phyloP scores from a whole-genome alignment of 768 basidiomycete genomes.

The Mycena chlorophos region DNA sequence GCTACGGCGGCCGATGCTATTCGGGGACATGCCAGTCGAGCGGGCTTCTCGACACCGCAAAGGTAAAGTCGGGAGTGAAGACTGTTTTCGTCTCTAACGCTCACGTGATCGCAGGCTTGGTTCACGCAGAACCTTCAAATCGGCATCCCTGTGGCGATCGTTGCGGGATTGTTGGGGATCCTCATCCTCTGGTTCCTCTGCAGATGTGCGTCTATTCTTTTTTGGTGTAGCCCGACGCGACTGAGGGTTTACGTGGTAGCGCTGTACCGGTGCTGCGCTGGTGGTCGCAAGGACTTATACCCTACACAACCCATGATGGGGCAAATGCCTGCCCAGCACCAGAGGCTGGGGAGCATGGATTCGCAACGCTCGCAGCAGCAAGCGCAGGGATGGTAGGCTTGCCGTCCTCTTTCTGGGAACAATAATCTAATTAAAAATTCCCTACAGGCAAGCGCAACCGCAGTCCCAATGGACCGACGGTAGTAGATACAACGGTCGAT shows the following conservation, averaged over 20 bases:
- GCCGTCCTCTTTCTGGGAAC: no score
- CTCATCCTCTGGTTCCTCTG: slow-evolving; percentile 54
- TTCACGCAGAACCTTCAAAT: slow-evolving; percentile 76
- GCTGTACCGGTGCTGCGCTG: slow-evolving; percentile 12
- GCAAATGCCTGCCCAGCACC: not conserved
- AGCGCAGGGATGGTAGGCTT: not conserved
- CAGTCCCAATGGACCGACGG: no score
- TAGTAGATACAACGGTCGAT: no score
- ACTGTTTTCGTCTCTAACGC: slow-evolving; percentile 10
- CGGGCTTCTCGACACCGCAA: slow-evolving; percentile 57
- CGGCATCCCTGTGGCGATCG: slow-evolving; percentile 75
- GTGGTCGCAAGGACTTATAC: not conserved
- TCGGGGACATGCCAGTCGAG: slow-evolving; percentile 64
- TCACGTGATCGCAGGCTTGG: slow-evolving; percentile 56
- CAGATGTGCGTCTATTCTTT: slow-evolving; percentile 36
- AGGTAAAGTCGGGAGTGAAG: slow-evolving; percentile 39
- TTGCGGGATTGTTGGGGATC: slow-evolving; percentile 62
- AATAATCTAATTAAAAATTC: no score
- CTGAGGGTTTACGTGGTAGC: slow-evolving; percentile 2
- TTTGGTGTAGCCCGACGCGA: not conserved
- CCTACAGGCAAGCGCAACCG: no score
- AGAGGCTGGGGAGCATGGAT: not conserved
- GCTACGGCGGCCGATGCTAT: slow-evolving; percentile 70
- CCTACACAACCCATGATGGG: not conserved
- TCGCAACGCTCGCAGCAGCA: not conserved